Base-by-base conservation (phyloP, 1,284 basidiomycete species). In the Ganoderma multipileum region DNA sequence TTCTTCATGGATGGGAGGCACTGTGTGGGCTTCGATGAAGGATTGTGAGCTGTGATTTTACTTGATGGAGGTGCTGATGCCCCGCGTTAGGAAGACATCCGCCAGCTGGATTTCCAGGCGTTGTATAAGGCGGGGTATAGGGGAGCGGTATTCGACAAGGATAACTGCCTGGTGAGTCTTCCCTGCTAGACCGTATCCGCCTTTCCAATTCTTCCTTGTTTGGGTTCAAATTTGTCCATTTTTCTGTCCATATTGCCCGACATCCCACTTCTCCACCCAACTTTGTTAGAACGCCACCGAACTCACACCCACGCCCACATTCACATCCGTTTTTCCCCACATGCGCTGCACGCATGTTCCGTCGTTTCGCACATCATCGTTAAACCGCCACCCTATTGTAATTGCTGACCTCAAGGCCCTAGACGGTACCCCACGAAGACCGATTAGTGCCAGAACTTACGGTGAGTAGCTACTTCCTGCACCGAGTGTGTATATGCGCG, bases 101-200 rank as follows among this genome's bases (percentile, higher is more conserved):
- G 93, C 80, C 86, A 94, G 72, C 84, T 99, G 74, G 91, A 98
- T 80, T 98, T 96, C 85, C 75, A 76, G n/a, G 91, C 90, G 18
- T 83, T 99, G 47, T 86, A 87, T 69, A 84, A 84, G 66, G 89
- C 90, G 20, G 96, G 97, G 1, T 96, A 95, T 76, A 89, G 91
- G 59, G 96, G 93, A 41, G 92, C 94, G 14, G 91, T 99, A 0
- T 93, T 98, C 73, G 97, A 99, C 87, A 99, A 98, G 83, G 97
- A 99, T 79, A 99, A 99, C 75, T 99, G 97, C 77, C 81, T 99
- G 74, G 96, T 95, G 75, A 44, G 90, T 81, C 12, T 41, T 50
- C 14, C 47, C 6, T 26, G 6, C 7, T 8, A 26, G 54, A 36
- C 26, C 28, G 0, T 41, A 42, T 38, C 16, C 42, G 11, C 18